These are phyloP conservation scores for Salix suchowensis DNA, from an alignment of 345 rosid species.

Conservation along the genomic window DNA sequence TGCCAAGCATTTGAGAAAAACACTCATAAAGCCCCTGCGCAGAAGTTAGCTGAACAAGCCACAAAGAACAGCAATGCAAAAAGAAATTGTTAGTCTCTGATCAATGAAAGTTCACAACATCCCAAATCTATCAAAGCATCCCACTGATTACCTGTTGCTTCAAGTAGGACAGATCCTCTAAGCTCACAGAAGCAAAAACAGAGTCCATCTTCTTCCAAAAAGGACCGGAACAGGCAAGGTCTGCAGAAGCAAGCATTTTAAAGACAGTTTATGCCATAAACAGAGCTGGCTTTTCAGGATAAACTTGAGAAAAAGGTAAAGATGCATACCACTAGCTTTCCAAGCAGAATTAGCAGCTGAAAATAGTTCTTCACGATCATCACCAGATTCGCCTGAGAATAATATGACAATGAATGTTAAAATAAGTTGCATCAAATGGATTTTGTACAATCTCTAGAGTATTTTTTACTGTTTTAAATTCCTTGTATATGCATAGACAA, in stretches of 20 bases:
- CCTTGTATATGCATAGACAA: neutral
- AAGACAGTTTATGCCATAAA: neutral
- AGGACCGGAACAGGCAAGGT: slow-evolving; percentile 58
- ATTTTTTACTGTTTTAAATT: neutral
- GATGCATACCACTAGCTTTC: slow-evolving; percentile 56
- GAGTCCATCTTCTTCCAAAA: slow-evolving; percentile 91
- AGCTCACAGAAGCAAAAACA: slow-evolving; percentile 52
- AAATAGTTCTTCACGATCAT: slow-evolving; percentile 78
- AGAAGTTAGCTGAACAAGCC: slow-evolving; percentile 51
- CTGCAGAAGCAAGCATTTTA: slow-evolving; percentile 36
- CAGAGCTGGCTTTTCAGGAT: neutral
- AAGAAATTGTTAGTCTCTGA: slow-evolving; percentile 15
- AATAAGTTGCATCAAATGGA: slow-evolving; percentile 6
- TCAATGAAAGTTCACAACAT: slow-evolving; percentile 1
- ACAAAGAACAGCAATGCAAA: slow-evolving; percentile 8
- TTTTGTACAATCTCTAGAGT: neutral
- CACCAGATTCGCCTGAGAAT: slow-evolving; percentile 75
- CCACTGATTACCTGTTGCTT: slow-evolving; percentile 67
- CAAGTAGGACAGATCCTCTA: slow-evolving; percentile 61
- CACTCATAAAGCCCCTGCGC: slow-evolving; percentile 69
- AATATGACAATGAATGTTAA: slow-evolving; percentile 5
- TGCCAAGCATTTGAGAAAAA: slow-evolving; percentile 53
- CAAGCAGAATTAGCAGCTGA: slow-evolving; percentile 80
- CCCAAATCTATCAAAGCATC: slow-evolving; percentile 9
- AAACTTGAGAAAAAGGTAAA: slow-evolving; percentile 9